Base-by-base conservation (phyloP, 2,329 filamentous ascomycete species). In the Teratosphaeriaceae sp. region DNA sequence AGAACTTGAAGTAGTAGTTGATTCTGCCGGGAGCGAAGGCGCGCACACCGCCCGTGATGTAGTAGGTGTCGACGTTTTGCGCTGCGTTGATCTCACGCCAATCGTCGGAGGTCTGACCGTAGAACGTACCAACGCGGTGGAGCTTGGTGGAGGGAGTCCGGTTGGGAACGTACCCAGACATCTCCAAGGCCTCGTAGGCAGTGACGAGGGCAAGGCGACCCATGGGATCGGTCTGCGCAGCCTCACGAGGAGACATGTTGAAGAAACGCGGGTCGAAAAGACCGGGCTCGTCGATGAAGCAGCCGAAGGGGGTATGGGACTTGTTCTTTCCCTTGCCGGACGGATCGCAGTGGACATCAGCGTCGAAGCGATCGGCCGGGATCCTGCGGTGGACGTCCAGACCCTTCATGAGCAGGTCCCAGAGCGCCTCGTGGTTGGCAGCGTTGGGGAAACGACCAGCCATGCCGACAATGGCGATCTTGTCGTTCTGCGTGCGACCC, bases 401-500 rank as follows among this genome's bases (percentile, higher is more conserved):
- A 11, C 85, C 85, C 62, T 84, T 80, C 60, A 81, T 77, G 16
- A 89, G 72, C 3, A 88, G 70, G 46, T 86, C 79, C 85, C 85
- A 89, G 22, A 89, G 76, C 43, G 78, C 77, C 45, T 88, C 82
- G 47, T 80, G 75, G 56, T 74, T 83, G 13, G 79, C 81, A 38
- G 84, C 82, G 53, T 84, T 80, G 1, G 85, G 85, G 62, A 87
- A 88, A 39, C 85, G 76, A 39, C 85, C 84, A 35, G 85, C 78
- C 77, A 88, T 85, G 40, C 88, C 88, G 24, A 94, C 84, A 49
- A 94, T 88, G 44, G 88, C 88, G 49, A 94, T 78, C 64, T 88
- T 89, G 60, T 79, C 77, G 55, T 77, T 72, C 48, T 74, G 70
- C 22, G 67, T 73, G 46, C 69, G 70, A 38, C 66, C 72, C 41